A percentile compares a stretch with the other conserved stretches of the same genome.
Evolutionary conservation across 2,329 filamentous ascomycete genomes (phyloP).

Genomic region (Cadophora sp.): DNA sequence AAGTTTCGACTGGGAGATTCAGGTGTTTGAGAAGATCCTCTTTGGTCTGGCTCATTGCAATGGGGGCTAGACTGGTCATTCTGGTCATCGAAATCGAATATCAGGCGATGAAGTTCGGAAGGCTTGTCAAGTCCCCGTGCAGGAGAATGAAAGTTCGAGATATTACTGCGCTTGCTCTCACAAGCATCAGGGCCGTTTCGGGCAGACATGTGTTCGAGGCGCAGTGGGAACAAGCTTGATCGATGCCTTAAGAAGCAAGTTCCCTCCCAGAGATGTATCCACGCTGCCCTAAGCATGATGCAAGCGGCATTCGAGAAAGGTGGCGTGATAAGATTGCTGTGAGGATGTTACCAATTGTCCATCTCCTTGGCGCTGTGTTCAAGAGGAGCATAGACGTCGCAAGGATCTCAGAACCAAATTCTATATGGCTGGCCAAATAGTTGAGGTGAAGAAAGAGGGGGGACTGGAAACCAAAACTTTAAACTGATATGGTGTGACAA

Average conservation of each 20-base stretch:
- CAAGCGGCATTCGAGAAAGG: slow-evolving; percentile 2
- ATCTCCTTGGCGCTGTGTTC: not conserved
- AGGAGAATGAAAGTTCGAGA: not conserved
- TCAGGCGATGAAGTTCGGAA: not conserved
- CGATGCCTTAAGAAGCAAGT: not conserved
- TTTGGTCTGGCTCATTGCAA: slow-evolving; percentile 44
- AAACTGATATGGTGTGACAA: not conserved
- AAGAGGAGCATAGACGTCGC: not conserved
- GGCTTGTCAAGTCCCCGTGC: not conserved
- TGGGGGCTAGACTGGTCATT: slow-evolving; percentile 33
- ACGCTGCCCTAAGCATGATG: slow-evolving; percentile 20
- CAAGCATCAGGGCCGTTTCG: not conserved
- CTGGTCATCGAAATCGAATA: slow-evolving; percentile 9
- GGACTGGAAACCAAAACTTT: not conserved
- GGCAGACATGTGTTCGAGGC: not conserved
- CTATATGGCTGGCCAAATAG: not conserved
- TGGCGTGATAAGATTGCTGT: slow-evolving; percentile 8
- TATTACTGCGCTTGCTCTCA: not conserved
- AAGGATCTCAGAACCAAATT: not conserved
- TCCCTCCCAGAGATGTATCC: not conserved
- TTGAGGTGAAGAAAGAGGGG: not conserved
- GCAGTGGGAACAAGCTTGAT: not conserved
- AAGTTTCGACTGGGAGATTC: slow-evolving; percentile 38
- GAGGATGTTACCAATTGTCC: not conserved
- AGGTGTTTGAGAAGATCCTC: slow-evolving; percentile 42